Conservation (phyloP, 1,284 basidiomycete genomes). For the Tranzscheliella williamsii region DNA sequence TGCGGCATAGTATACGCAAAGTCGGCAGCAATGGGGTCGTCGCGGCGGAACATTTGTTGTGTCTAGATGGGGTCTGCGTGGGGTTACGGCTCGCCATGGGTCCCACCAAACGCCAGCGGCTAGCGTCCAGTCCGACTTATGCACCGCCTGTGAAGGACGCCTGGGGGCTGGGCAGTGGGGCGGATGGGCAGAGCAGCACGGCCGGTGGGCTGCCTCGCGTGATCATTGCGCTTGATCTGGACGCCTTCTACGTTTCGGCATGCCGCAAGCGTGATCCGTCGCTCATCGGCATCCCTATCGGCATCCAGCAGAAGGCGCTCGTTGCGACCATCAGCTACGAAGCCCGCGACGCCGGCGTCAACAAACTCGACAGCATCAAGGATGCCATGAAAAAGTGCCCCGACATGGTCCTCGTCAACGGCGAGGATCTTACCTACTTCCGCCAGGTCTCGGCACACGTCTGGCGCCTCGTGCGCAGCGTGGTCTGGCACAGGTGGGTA, state of each 20-base stretch:
- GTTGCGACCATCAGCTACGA: conserved; percentile 62
- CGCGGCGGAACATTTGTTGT: too few relatives aligned
- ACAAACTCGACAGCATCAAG: conserved; percentile 58
- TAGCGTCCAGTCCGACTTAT: too few relatives aligned
- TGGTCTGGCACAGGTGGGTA: conserved; percentile 48
- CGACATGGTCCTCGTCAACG: conserved; percentile 61
- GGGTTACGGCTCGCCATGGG: too few relatives aligned
- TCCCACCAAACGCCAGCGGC: too few relatives aligned
- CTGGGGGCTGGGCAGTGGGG: too few relatives aligned
- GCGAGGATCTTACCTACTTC: conserved; percentile 61
- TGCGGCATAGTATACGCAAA: too few relatives aligned
- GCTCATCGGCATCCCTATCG: conserved; percentile 60
- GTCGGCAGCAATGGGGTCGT: too few relatives aligned
- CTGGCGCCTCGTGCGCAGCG: conserved; percentile 50
- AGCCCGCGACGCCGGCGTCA: conserved; percentile 58
- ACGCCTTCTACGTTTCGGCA: conserved; percentile 59
- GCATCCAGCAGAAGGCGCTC: conserved; percentile 62
- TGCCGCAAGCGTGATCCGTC: conserved; percentile 59
- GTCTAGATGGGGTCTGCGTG: too few relatives aligned
- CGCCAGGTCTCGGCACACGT: conserved; percentile 53
- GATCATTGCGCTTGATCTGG: conserved; percentile 45
- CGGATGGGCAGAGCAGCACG: too few relatives aligned
- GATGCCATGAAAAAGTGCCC: conserved; percentile 58
- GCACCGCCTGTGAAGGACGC: too few relatives aligned
- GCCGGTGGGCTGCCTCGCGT: too few relatives aligned